Conservation (phyloP, 1,139 yeast species). For the Scheffersomyces insectosa region DNA sequence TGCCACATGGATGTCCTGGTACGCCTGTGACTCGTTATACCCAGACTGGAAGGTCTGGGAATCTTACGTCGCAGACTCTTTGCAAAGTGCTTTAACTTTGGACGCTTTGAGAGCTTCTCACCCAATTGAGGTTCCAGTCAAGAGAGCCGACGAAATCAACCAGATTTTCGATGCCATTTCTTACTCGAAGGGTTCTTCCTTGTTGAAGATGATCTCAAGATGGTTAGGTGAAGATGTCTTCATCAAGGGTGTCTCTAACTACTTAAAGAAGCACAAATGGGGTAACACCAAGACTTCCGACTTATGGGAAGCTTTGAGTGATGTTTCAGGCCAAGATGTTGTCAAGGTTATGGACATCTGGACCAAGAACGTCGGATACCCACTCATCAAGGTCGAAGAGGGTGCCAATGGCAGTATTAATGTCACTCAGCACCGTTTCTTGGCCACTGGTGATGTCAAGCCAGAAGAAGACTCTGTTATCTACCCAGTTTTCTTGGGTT, state of each 20-base stretch:
- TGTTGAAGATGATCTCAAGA: constrained; percentile 28
- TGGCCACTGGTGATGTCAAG: constrained; percentile 55
- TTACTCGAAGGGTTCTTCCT: constrained; percentile 30
- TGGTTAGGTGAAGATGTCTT: constrained; percentile 27
- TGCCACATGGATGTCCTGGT: constrained; percentile 77
- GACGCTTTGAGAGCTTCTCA: constrained; percentile 58
- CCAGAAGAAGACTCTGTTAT: constrained; percentile 50
- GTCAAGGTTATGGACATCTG: constrained; percentile 26
- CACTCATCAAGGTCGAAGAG: constrained; percentile 22
- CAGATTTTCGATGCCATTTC: constrained; percentile 58
- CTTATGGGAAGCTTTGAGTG: constrained; percentile 26
- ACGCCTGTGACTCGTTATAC: constrained; percentile 59
- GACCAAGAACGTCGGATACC: constrained; percentile 30
- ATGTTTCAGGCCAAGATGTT: constrained; percentile 24
- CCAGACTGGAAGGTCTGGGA: constrained; percentile 63
- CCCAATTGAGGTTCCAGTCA: constrained; percentile 59
- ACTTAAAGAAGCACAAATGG: constrained; percentile 25
- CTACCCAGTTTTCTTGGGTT: constrained; percentile 82
- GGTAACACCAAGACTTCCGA: constrained; percentile 29
- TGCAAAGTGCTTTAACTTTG: constrained; percentile 52
- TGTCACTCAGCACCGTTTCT: constrained; percentile 55
- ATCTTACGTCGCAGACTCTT: constrained; percentile 50
- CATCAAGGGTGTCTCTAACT: constrained; percentile 27
- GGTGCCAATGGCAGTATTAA: constrained; percentile 21
- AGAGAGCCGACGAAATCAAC: constrained; percentile 55